phyloP scores from a whole-genome alignment of 345 rosid genomes.

The Toxicodendron radicans region DNA sequence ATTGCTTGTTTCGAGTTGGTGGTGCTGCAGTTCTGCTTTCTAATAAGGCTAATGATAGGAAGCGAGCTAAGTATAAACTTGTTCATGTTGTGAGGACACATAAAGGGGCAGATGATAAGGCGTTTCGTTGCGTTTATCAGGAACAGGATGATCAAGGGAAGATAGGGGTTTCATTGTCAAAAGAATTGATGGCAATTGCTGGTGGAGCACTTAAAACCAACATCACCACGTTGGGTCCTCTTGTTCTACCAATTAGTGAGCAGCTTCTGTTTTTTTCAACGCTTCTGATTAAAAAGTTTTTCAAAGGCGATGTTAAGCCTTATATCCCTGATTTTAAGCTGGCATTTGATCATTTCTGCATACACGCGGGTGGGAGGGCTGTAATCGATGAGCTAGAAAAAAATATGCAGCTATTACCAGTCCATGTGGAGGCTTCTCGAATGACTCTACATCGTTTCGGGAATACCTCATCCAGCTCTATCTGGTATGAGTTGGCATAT shows the following conservation, averaged over 20 bases:
- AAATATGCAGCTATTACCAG: conserved; percentile 51
- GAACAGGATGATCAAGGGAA: conserved; percentile 65
- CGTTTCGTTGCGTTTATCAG: conserved; percentile 64
- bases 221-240: conserved; percentile 56
- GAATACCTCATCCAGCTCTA: conserved; percentile 61
- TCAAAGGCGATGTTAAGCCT: conserved; percentile 44
- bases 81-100: conserved; percentile 68
- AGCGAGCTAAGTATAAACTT: conserved; percentile 65
- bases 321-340: conserved; percentile 59
- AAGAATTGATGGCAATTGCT: conserved; percentile 66
- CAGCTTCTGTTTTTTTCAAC: conserved; percentile 54
- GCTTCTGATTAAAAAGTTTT: conserved; percentile 42
- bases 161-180: conserved; percentile 61
- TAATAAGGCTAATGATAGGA: conserved; percentile 47
- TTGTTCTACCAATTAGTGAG: conserved; percentile 57
- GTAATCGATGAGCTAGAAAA: conserved; percentile 65
- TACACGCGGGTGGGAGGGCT: conserved; percentile 59
- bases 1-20: conserved; percentile 70
- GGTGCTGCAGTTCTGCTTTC: conserved; percentile 65
- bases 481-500: conserved; percentile 55
- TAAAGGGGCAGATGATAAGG: conserved; percentile 68
- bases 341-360: conserved; percentile 58
- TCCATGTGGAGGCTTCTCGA: conserved; percentile 54
- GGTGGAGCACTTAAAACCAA: conserved; percentile 62
- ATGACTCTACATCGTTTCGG: conserved; percentile 64